Percentiles rank a stretch among this genome's conserved stretches.
Evolutionary conservation across 2,329 filamentous ascomycete species (phyloP).

Genomic region (Fusarium citri): DNA sequence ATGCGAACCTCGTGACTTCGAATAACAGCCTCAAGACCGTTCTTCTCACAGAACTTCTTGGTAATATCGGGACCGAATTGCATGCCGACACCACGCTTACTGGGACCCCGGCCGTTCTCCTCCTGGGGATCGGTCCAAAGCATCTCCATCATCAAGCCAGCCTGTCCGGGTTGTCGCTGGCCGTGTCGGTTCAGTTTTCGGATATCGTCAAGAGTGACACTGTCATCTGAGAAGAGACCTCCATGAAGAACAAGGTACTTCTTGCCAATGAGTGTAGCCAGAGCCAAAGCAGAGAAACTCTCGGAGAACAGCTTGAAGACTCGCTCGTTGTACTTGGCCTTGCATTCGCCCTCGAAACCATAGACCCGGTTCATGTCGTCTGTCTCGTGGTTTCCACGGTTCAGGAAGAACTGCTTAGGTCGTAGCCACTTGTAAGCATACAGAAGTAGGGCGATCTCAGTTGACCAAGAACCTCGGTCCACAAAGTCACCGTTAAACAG

Average conservation of each 20-base stretch:
- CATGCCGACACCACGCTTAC: slow-evolving; percentile 95
- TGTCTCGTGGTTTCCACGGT: slow-evolving; percentile 98
- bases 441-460: slow-evolving; percentile 91
- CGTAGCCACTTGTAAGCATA: slow-evolving; percentile 98
- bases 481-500: slow-evolving; percentile 99
- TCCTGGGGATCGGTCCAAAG: slow-evolving; percentile 97
- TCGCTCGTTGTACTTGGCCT: slow-evolving; percentile 94
- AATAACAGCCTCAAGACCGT: slow-evolving; percentile 93
- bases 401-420: slow-evolving; percentile 90
- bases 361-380: slow-evolving; percentile 99
- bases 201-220: slow-evolving; percentile 90
- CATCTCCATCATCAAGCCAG: slow-evolving; percentile 99
- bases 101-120: slow-evolving; percentile 86
- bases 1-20: slow-evolving; percentile 98
- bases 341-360: slow-evolving; percentile 98
- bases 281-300: slow-evolving; percentile 91
- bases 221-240: slow-evolving; percentile 96
- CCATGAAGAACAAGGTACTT: slow-evolving; percentile 95
- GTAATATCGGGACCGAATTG: slow-evolving; percentile 98
- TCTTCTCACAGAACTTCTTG: slow-evolving; percentile 95
- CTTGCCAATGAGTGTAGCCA: slow-evolving; percentile 90
- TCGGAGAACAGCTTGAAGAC: slow-evolving; percentile 98
- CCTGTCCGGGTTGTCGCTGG: slow-evolving; percentile 92
- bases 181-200: slow-evolving; percentile 90
- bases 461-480: slow-evolving; percentile 96